A percentile compares a stretch with the other conserved stretches of the same genome.
These are phyloP conservation scores for Suillus subalutaceus DNA, from an alignment of 768 basidiomycete species.

Conservation along the genomic window DNA sequence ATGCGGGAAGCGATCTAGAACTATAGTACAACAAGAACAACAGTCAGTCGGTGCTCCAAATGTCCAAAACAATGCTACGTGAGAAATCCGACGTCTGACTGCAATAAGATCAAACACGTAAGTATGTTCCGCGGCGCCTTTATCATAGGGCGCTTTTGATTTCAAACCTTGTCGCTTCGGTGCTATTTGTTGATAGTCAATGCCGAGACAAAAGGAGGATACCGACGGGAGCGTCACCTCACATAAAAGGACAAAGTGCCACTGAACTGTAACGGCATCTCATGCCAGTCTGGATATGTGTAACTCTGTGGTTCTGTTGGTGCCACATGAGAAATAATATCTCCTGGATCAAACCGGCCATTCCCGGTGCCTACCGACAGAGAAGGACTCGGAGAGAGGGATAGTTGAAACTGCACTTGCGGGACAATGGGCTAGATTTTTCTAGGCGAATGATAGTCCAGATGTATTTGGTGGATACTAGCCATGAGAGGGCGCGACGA, in stretches of 20 bases:
- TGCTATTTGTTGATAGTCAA: not conserved
- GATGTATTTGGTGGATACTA: conserved; percentile 55
- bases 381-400: conserved; percentile 43
- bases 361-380: conserved; percentile 41
- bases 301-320: conserved; percentile 65
- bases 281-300: conserved; percentile 61
- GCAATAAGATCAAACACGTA: not conserved
- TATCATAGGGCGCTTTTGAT: too few species aligned
- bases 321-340: conserved; percentile 48
- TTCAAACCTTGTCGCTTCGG: not conserved
- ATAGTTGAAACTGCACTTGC: conserved; percentile 61
- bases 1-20: not conserved
- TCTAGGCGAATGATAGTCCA: conserved; percentile 45
- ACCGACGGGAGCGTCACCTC: not conserved
- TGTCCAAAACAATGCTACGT: not conserved
- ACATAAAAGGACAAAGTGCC: conserved; percentile 38
- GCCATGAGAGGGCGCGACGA: conserved; percentile 45
- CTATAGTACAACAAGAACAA: not conserved
- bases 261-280: conserved; percentile 51
- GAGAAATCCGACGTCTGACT: not conserved
- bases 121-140: not conserved
- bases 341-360: conserved; percentile 35
- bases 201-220: not conserved
- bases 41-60: not conserved
- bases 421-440: conserved; percentile 42